Base-by-base conservation (phyloP, 305 asterid species). In the Fraxinus platypoda region DNA sequence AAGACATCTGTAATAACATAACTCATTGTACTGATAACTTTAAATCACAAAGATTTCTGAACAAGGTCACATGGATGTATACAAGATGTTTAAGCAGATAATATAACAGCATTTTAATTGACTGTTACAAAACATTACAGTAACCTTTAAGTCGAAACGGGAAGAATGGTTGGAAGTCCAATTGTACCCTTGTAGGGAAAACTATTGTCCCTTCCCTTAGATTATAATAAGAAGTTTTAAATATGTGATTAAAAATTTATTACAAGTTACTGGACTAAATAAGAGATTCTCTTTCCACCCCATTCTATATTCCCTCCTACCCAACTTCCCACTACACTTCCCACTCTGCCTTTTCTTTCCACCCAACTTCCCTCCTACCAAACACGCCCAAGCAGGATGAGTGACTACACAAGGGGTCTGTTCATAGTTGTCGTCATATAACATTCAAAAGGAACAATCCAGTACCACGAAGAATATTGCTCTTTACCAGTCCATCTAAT, bases 201-300 rank as follows among this genome's bases (percentile, higher is more conserved):
- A 25, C 37, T 25, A 66, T 66, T 26, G 35, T 26, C 37, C 74
- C 37, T 5, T n/a, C 71, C 30, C 71, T 62, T 23, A 62, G 54
- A 43, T 43, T 43, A 43, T 12, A 43, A 66, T 9, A 66, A 66
- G 73, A 64, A 64, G 12, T 64, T 66, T 26, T 26, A 17, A 4
- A 9, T 3, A 11, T 23, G 34, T 11, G 23, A 66, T 25, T 26
- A 66, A 66, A 66, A 26, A 66, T 66, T 66, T 66, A 4, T 3
- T n/a, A n/a, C 68, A 57, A 57, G 68, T 21, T 26, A 26, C 37
- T 66, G 13, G 3, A 23, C n/a, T 8, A 64, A 64, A 26, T 3
- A 66, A 66, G 74, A 66, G 19, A 66, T 66, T 66, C 2, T 66
- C 74, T 66, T 62, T 62, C 71, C 71, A 62, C 71, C 71, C 68